phyloP scores from a whole-genome alignment of 192 early-diverging fungal species.

The Haplosporangium gracile region DNA sequence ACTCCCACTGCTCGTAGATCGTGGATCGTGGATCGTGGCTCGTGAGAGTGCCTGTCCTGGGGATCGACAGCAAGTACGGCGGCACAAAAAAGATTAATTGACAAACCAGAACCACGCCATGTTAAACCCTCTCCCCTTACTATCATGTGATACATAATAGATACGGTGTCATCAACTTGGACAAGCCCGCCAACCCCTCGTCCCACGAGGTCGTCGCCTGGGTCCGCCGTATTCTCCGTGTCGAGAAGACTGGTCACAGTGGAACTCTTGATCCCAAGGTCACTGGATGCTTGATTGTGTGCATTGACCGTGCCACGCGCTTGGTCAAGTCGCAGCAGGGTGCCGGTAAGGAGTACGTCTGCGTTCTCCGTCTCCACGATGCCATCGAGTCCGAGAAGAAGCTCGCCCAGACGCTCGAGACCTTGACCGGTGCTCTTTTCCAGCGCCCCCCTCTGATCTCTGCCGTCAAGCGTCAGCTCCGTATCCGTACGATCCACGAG shows the following conservation, averaged over 20 bases:
- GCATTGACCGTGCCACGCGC: slow-evolving; percentile 98
- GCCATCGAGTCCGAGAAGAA: slow-evolving; percentile 92
- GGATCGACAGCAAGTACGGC: no score
- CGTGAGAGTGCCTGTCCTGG: neutral
- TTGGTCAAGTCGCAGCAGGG: slow-evolving; percentile 99
- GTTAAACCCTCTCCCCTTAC: neutral
- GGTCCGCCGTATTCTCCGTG: slow-evolving; percentile 97
- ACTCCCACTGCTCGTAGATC: neutral
- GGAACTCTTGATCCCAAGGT: slow-evolving; percentile 99
- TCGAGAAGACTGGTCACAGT: slow-evolving; percentile 98
- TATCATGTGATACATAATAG: slow-evolving; percentile 32
- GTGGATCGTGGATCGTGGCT: neutral
- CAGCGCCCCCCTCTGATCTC: slow-evolving; percentile 99
- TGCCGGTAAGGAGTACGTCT: slow-evolving; percentile 99
- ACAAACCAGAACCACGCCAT: no score
- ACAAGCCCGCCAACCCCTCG: slow-evolving; percentile 99
- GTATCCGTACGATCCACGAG: slow-evolving; percentile 98
- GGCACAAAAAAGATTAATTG: no score
- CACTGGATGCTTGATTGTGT: slow-evolving; percentile 99
- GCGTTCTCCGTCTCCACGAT: slow-evolving; percentile 95
- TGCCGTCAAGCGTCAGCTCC: slow-evolving; percentile 99
- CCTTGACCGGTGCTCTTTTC: slow-evolving; percentile 98
- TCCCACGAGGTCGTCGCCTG: slow-evolving; percentile 99
- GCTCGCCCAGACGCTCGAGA: slow-evolving; percentile 89
- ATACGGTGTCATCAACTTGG: slow-evolving; percentile 99